A percentile compares a stretch with the other conserved stretches of the same genome.
These are phyloP conservation scores for Daldinia eschscholtzii DNA, from an alignment of 2,329 filamentous ascomycete species.

Conservation along the genomic window DNA sequence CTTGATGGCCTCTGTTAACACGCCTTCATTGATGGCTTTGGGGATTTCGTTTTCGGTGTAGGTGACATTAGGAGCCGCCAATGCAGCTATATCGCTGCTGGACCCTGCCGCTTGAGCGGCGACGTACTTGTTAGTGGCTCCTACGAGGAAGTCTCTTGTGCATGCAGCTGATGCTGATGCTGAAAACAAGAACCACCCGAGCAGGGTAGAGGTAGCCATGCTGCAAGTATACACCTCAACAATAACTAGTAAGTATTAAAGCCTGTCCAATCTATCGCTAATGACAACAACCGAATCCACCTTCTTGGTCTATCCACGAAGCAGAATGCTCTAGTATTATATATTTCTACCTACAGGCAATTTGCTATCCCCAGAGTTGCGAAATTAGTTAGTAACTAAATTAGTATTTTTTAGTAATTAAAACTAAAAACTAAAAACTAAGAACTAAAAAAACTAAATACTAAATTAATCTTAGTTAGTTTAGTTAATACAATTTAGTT, in stretches of 20 bases:
- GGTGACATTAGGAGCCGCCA: slow-evolving; percentile 40
- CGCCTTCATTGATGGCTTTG: slow-evolving; percentile 39
- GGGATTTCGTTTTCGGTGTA: slow-evolving; percentile 54
- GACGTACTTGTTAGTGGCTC: slow-evolving; percentile 46
- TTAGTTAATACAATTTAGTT: too few species aligned
- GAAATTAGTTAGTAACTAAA: too few species aligned
- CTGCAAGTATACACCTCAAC: neutral
- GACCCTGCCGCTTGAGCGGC: slow-evolving; percentile 45
- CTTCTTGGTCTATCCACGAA: neutral
- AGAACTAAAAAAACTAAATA: too few species aligned
- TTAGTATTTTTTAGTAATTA: too few species aligned
- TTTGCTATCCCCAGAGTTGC: neutral
- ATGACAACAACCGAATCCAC: neutral
- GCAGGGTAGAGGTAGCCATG: slow-evolving; percentile 20
- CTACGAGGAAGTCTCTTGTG: slow-evolving; percentile 43
- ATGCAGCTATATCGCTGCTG: slow-evolving; percentile 29
- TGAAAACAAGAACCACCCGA: slow-evolving; percentile 33
- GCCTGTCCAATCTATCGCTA: neutral
- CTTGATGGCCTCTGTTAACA: slow-evolving; percentile 50
- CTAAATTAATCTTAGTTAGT: too few species aligned
- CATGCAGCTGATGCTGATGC: slow-evolving; percentile 35
- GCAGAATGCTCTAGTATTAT: neutral
- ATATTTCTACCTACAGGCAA: neutral
- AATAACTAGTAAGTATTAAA: neutral
- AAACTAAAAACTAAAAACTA: too few species aligned